A percentile compares a stretch with the other conserved stretches of the same genome.
phyloP scores from a whole-genome alignment of 108 stramenopile genomes.

The Cylindrotheca closterium region DNA sequence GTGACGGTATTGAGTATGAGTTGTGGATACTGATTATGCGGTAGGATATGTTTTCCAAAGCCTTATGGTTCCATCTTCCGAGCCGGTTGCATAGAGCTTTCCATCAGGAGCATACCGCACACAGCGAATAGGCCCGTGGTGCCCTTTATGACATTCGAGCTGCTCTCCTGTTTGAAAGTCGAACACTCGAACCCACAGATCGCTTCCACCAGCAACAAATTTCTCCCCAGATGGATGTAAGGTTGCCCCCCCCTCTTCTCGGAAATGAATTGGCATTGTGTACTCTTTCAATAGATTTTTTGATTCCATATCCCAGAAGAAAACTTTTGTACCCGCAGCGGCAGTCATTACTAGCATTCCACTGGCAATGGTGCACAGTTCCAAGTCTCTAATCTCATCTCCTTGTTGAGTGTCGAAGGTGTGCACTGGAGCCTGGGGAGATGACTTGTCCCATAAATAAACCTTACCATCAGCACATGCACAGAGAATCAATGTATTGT shows the following conservation, averaged over 20 bases:
- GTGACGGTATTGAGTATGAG: background rate
- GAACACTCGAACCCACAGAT: slow-evolving; percentile 95
- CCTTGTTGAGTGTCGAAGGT: slow-evolving; percentile 47
- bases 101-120: slow-evolving; percentile 92
- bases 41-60: slow-evolving; percentile 88
- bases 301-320: slow-evolving; percentile 60
- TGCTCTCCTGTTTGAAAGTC: slow-evolving; percentile 88
- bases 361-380: slow-evolving; percentile 50
- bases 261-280: slow-evolving; percentile 94
- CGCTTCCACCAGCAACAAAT: slow-evolving; percentile 91
- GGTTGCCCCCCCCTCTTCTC: slow-evolving; percentile 93
- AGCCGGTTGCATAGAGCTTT: slow-evolving; percentile 88
- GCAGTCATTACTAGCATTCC: slow-evolving; percentile 70
- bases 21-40: background rate
- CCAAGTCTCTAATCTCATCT: slow-evolving; percentile 88
- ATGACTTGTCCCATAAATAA: slow-evolving; percentile 45
- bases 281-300: slow-evolving; percentile 29
- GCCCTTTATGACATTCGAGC: slow-evolving; percentile 94
- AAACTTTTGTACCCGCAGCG: slow-evolving; percentile 84
- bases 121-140: slow-evolving; percentile 98
- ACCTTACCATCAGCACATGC: slow-evolving; percentile 72
- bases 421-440: slow-evolving; percentile 16
- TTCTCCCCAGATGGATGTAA: slow-evolving; percentile 85
- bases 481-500: slow-evolving; percentile 45
- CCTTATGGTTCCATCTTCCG: slow-evolving; percentile 98